Conservation (phyloP, 2,329 filamentous ascomycete genomes). For the Monosporascus cannonballus region DNA sequence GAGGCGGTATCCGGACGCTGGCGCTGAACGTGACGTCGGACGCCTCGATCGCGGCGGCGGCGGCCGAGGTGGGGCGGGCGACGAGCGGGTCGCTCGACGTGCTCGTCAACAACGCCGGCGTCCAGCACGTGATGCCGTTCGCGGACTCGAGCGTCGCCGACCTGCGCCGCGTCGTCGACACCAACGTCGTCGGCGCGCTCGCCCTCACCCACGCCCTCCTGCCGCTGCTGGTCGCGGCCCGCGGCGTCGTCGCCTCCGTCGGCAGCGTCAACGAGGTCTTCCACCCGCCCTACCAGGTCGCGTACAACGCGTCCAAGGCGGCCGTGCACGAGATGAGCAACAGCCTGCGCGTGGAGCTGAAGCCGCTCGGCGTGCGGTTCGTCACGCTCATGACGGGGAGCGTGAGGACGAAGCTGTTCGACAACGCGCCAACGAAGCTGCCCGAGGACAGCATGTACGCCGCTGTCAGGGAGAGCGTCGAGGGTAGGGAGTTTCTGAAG, state of each 20-base stretch:
- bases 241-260: conserved; percentile 19
- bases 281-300: conserved; percentile 21
- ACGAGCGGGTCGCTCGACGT: conserved; percentile 14
- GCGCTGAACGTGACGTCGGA: conserved; percentile 24
- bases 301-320: conserved; percentile 27
- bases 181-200: conserved; percentile 24
- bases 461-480: conserved; percentile 16
- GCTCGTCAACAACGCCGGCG: conserved; percentile 23
- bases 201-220: conserved; percentile 27
- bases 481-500: conserved; percentile 21
- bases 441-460: conserved; percentile 23
- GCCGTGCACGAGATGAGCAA: conserved; percentile 18
- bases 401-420: conserved; percentile 22
- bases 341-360: conserved; percentile 25
- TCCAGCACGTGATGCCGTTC: conserved; percentile 17
- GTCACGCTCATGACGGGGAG: conserved; percentile 25
- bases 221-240: conserved; percentile 21
- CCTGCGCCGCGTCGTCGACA: conserved; percentile 14
- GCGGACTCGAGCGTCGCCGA: conserved; percentile 13
- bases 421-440: conserved; percentile 17
- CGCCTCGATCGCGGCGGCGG: conserved; percentile 15
- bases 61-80: conserved; percentile 8
- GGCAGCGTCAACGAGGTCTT: conserved; percentile 24
- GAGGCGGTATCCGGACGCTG: conserved; percentile 18
- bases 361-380: conserved; percentile 24